Evolutionary conservation across 208 protist species (phyloP).

Genomic region (Endotrypanum monterogeii): DNA sequence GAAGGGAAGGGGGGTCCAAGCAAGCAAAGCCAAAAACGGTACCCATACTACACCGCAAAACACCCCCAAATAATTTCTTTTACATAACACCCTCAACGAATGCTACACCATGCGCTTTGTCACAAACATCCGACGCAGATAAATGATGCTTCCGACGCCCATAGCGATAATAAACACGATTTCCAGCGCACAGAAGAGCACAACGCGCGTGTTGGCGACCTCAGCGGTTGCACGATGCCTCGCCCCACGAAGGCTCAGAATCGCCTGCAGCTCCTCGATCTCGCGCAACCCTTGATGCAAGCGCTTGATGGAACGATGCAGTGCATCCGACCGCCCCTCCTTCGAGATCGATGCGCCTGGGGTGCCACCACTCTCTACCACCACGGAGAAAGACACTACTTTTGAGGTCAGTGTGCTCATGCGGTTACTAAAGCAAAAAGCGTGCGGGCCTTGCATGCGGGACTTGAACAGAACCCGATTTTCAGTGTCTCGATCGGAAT

Average conservation of each 20-base stretch:
- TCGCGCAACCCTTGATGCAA: constrained; percentile 70
- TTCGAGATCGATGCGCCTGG: constrained; percentile 1
- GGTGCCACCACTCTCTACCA: constrained; percentile 37
- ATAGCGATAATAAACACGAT: constrained; percentile 68
- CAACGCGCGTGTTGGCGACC: constrained; percentile 81
- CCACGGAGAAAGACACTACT: constrained; percentile 77
- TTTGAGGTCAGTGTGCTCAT: constrained; percentile 87
- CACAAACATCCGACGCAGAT: constrained; percentile 74
- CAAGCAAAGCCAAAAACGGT: not conserved
- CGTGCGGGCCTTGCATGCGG: constrained; percentile 48
- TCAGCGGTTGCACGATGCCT: constrained; percentile 81
- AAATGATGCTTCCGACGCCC: constrained; percentile 74
- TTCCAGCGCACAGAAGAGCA: constrained; percentile 80
- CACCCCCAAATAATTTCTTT: not conserved
- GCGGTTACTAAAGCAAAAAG: constrained; percentile 89
- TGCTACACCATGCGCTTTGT: constrained; percentile 75
- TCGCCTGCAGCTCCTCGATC: constrained; percentile 79
- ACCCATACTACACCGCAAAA: not conserved
- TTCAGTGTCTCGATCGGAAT: constrained; percentile 47
- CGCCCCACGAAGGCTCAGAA: constrained; percentile 62
- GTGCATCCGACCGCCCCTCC: constrained; percentile 36
- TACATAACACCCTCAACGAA: not conserved
- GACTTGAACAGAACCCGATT: constrained; percentile 86
- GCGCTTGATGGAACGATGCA: constrained; percentile 63
- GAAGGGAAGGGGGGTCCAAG: constrained; percentile 30